Conservation (phyloP, 192 early-diverging fungal species). For the Coemansia sp. region DNA sequence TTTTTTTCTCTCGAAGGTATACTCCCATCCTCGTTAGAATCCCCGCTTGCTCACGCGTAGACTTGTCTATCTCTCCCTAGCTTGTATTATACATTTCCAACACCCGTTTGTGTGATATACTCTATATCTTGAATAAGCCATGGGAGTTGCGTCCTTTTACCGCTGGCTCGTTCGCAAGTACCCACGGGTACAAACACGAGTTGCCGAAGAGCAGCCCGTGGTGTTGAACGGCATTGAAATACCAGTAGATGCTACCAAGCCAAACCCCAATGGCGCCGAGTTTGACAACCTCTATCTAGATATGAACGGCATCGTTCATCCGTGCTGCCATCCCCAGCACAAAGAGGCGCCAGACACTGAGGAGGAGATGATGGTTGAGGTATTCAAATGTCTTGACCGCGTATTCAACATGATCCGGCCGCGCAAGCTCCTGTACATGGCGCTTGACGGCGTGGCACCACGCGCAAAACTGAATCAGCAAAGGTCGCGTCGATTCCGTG, state of each 20-base stretch:
- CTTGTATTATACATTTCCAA: constrained; percentile 5
- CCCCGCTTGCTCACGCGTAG: neutral
- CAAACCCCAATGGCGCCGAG: constrained; percentile 89
- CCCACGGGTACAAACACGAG: constrained; percentile 65
- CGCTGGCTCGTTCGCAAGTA: constrained; percentile 79
- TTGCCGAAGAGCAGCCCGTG: constrained; percentile 69
- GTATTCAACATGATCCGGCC: constrained; percentile 93
- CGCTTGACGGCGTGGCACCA: constrained; percentile 98
- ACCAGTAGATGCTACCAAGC: constrained; percentile 83
- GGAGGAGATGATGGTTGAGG: constrained; percentile 94
- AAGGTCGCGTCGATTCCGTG: constrained; percentile 94
- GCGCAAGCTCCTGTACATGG: constrained; percentile 95
- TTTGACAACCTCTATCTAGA: constrained; percentile 98
- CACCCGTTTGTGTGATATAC: neutral
- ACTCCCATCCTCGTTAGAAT: neutral
- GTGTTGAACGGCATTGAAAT: constrained; percentile 70
- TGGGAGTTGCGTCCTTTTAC: constrained; percentile 84
- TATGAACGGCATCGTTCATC: constrained; percentile 97
- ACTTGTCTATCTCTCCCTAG: neutral
- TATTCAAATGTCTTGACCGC: constrained; percentile 96
- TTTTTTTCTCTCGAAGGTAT: constrained; percentile 1
- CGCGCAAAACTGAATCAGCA: constrained; percentile 99
- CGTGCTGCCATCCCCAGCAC: constrained; percentile 72
- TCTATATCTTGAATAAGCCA: constrained; percentile 17
- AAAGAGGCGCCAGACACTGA: constrained; percentile 72